Evolutionary conservation across 2,329 filamentous ascomycete genomes (phyloP), one percentile per base, ranked within the genome.

Genomic region (Talaromyces pinophilus): DNA sequence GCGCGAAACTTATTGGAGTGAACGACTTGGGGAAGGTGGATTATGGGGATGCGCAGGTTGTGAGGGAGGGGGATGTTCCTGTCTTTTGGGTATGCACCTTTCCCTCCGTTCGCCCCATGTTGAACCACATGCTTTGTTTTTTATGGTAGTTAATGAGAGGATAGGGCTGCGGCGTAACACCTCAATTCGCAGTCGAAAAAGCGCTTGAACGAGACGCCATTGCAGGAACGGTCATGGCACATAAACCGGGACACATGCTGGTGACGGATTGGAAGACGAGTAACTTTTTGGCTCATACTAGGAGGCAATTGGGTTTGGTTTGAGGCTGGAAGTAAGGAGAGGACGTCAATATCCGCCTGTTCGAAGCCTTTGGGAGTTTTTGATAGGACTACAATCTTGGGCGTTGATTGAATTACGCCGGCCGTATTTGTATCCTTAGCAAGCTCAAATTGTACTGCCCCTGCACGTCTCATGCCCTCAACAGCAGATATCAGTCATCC

Each of bases 111-210:
- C n/a, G n/a, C n/a, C n/a, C n/a, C n/a, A n/a, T n/a, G n/a, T n/a
- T n/a, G n/a, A n/a, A n/a, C n/a, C n/a, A n/a, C n/a, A n/a, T n/a
- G n/a, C n/a, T n/a, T n/a, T n/a, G n/a, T n/a, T n/a, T n/a, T n/a
- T n/a, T n/a, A n/a, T n/a, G n/a, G 88, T 35, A 85, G 85, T 0
- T 82, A 87, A 3, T 87, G 25, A 35, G 13, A 13, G 2, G 87
- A 69, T 86, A 87, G 86, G 88, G 86, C 0, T 90, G 87, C 71
- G 87, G 87, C 40, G 87, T 90, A 11, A 90, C 88, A 44, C 87
- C 88, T 1, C 87, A 90, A 72, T 84, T 88, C 71, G 87, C 86
- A 15, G 85, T 90, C 1, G 84, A 88, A 81, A 80, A 79, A 65
- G 85, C 86, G 15, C 85, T 90, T 1, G 84, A 88, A 81, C 80